Conservation (phyloP, 1,284 basidiomycete genomes). For the Trichosporon faecale region DNA sequence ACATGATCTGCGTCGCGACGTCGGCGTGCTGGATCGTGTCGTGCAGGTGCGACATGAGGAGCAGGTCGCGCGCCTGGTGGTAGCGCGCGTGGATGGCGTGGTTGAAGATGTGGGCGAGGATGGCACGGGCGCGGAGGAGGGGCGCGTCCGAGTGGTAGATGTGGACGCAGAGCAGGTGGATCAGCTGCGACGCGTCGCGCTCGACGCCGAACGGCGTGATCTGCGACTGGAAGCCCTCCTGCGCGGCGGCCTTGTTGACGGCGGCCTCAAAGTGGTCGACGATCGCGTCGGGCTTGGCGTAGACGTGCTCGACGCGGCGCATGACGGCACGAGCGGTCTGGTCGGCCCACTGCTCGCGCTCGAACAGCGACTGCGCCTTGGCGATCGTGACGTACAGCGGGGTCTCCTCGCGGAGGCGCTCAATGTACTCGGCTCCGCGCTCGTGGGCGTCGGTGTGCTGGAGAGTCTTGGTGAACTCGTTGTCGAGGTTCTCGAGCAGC, state of each 20-base stretch:
- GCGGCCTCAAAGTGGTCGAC: slow-evolving; percentile 82
- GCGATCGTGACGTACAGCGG: slow-evolving; percentile 90
- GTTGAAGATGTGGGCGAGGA: slow-evolving; percentile 97
- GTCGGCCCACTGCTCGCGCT: slow-evolving; percentile 70
- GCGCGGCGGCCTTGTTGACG: slow-evolving; percentile 52
- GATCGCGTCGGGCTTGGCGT: slow-evolving; percentile 96
- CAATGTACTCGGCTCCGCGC: slow-evolving; percentile 89
- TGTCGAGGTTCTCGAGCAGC: slow-evolving; percentile 93
- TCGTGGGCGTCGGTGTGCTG: slow-evolving; percentile 96
- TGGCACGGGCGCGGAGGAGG: slow-evolving; percentile 88
- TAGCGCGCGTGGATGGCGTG: slow-evolving; percentile 95
- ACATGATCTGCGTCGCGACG: slow-evolving; percentile 94
- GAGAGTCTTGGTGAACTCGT: slow-evolving; percentile 96
- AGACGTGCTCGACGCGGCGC: slow-evolving; percentile 95
- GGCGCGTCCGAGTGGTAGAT: slow-evolving; percentile 91
- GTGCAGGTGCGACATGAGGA: slow-evolving; percentile 98
- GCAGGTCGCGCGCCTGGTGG: slow-evolving; percentile 94
- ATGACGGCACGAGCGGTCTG: slow-evolving; percentile 85
- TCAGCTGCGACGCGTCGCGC: slow-evolving; percentile 63
- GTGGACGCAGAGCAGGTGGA: slow-evolving; percentile 84
- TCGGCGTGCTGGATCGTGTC: slow-evolving; percentile 94
- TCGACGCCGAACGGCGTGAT: slow-evolving; percentile 60
- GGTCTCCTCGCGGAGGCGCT: slow-evolving; percentile 91
- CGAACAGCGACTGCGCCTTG: slow-evolving; percentile 87
- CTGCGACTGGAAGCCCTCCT: slow-evolving; percentile 60